A percentile compares a stretch with the other conserved stretches of the same genome.
Evolutionary conservation across 1,284 basidiomycete species (phyloP).

Genomic region (Dichomitus squalens): DNA sequence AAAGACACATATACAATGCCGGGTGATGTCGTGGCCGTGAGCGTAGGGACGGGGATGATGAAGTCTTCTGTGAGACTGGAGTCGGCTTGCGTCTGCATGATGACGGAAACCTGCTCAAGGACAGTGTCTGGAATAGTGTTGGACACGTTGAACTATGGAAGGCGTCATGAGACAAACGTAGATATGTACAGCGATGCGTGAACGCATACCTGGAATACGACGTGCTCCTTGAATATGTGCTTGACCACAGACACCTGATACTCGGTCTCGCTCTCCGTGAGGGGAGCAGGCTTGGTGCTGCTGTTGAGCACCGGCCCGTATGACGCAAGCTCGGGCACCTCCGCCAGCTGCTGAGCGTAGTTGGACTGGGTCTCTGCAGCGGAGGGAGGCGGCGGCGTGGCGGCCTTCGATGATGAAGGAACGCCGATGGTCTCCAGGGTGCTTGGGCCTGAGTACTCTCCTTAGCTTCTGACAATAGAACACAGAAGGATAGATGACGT

Average conservation of each 20-base stretch:
- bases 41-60: constrained; percentile 82
- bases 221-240: constrained; percentile 94
- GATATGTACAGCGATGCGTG: background rate
- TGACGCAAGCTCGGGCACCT: constrained; percentile 82
- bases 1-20: constrained; percentile 94
- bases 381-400: constrained; percentile 66
- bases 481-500: constrained; percentile 38
- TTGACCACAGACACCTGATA: constrained; percentile 97
- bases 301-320: constrained; percentile 93
- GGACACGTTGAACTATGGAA: constrained; percentile 87
- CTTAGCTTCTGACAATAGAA: background rate
- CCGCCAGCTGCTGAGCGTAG: constrained; percentile 85
- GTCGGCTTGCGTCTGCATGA: constrained; percentile 84
- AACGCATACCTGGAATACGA: constrained; percentile 87
- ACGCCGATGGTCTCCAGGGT: constrained; percentile 81
- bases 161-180: constrained; percentile 2
- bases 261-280: constrained; percentile 98
- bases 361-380: constrained; percentile 84
- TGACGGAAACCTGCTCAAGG: constrained; percentile 93
- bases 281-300: constrained; percentile 76
- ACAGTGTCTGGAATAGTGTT: constrained; percentile 99
- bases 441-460: constrained; percentile 64
- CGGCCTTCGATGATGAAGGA: constrained; percentile 63
- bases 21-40: constrained; percentile 73
- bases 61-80: constrained; percentile 90